Evolutionary conservation across 768 basidiomycete species (phyloP), one percentile per base, ranked within the genome.

Genomic region (Suillus decipiens): DNA sequence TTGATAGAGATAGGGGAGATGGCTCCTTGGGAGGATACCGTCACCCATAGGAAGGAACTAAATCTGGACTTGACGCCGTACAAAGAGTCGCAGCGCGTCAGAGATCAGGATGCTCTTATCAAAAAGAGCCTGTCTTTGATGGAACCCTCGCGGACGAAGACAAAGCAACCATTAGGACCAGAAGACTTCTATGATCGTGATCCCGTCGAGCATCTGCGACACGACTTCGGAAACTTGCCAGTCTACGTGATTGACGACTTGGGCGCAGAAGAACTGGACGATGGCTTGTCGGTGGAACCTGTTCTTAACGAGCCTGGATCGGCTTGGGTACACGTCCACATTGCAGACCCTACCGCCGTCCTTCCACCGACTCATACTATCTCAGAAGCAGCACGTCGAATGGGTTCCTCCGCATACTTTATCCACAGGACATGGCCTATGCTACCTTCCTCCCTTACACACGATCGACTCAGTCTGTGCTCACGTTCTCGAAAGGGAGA

Each of bases 161-260:
- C 61, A n/a, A 60, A 76, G 17, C 67, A 64, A 1, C 78, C 80
- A 17, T 70, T 88, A 3, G 86, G 87, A 5, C 85, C 84, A 1
- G 81, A 89, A 64, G 90, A 92, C 64, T 81, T 92, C 19, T 83
- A 89, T 64, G 70, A 79, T 1, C 68, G 71, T 2, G 95, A 97
- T 70, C 81, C 84, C 0, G 79, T 89, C 59, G 89, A 89, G 33
- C 76, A 83, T 24, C 72, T 94, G 6, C 89, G 96, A 3, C 90
- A 92, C 70, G 96, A 98, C 73, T 96, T 95, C 75, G 93, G 92
- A 31, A 71, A 88, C 64, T 70, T 89, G 65, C 86, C 85, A 0
- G 92, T 94, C 5, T 99, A 89, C 73, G 89, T 96, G 22, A 88
- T 99, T 61, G 97, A 99, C 70, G 92, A 93, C 64, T 66, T 80